These are phyloP conservation scores for Beta lomatogona DNA, from an alignment of 179 eudicot species.

Conservation along the genomic window DNA sequence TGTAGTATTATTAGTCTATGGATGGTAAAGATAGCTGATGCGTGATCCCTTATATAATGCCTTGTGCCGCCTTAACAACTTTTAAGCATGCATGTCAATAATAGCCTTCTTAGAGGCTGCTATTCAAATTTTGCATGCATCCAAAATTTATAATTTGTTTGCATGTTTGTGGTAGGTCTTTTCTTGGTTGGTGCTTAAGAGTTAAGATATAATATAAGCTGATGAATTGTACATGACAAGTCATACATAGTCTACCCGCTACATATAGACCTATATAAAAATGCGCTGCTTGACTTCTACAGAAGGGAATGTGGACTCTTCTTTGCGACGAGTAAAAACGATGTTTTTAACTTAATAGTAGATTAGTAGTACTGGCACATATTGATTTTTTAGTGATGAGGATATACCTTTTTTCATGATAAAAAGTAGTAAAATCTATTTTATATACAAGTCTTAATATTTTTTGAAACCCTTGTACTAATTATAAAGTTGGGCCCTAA, in stretches of 20 bases:
- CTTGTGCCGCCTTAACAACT: neutral
- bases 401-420: too few species aligned
- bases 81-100: neutral
- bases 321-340: too few species aligned
- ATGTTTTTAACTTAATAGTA: too few species aligned
- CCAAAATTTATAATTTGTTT: neutral
- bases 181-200: neutral
- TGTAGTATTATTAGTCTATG: neutral
- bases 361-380: too few species aligned
- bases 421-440: too few species aligned
- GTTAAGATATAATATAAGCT: too few species aligned
- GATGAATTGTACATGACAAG: neutral
- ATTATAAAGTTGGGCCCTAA: too few species aligned
- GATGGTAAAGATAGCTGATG: neutral
- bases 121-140: slow-evolving; percentile 14
- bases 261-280: neutral
- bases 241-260: too few species aligned
- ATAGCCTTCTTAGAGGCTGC: slow-evolving; percentile 11
- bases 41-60: neutral
- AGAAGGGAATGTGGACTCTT: too few species aligned
- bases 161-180: slow-evolving; percentile 18
- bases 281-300: neutral
- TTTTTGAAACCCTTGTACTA: too few species aligned
- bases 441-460: too few species aligned
- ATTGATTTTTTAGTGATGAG: too few species aligned